Base-by-base conservation (phyloP, 192 early-diverging fungal genomes). In the Coemansia sp. region DNA sequence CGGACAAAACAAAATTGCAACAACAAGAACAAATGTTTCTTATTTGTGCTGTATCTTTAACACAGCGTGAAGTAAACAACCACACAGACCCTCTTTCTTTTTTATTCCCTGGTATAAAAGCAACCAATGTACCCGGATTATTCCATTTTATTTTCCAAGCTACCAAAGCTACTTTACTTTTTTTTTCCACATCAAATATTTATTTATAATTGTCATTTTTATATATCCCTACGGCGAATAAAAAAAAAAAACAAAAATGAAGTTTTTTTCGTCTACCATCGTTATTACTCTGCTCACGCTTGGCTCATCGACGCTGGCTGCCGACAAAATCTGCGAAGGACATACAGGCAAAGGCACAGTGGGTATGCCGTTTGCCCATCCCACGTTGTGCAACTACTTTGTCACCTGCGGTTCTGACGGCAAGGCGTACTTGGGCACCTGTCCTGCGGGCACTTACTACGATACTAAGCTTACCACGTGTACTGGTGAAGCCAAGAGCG, bases 391-490 rank as follows among this genome's bases (percentile, higher is more conserved):
- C 68, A 67, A 62, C 56, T 62, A 70, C 67, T 81, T 73, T 37
- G 3, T 70, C 5, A 76, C 73, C 1, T 81, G 79, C 53, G 57
- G 58, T 3, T 51, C 62, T 4, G 79, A 81, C 33, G 63, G 63
- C 43, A 81, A 61, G 36, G 48, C 73, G 1, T 81, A 81, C 54
- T 45, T 66, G 11, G 71, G 79, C 52, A 51, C 22, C 20, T 81
- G 79, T 48, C 79, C 79, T 0, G 74, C 61, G 12, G 71, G 79
- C 48, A 81, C 79, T 7, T 81, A 68, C 68, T 81, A 81, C 67
- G 79, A 81, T n/a, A 51, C 54, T 11, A 61, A 64, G 38, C 74
- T 82, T 11, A 71, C 68, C 35, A 74, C 71, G 4, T 82, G 79
- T 62, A 74, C 69, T 2, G 64, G 56, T 1, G 70, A 52, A 5